Conservation (phyloP, 108 stramenopile species). For the Stephanodiscus triporus region DNA sequence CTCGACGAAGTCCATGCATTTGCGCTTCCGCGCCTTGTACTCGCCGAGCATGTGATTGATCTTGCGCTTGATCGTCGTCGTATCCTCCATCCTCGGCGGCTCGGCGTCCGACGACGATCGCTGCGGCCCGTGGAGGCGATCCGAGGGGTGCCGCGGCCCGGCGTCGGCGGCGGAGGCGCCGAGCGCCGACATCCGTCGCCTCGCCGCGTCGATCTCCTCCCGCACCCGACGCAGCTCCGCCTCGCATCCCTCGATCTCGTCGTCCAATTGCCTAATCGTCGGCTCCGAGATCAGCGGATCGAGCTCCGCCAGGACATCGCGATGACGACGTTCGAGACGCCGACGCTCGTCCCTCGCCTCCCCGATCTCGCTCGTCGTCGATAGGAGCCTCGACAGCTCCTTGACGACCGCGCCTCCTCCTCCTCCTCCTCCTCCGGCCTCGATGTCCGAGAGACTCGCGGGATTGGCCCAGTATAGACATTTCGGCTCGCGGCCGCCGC, state of each 20-base stretch:
- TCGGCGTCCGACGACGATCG: conserved; percentile 16
- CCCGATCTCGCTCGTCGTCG: conserved; percentile 49
- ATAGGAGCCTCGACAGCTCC: conserved; percentile 30
- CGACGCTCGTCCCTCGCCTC: conserved; percentile 28
- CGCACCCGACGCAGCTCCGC: conserved; percentile 43
- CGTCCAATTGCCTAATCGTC: conserved; percentile 64
- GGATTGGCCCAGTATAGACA: conserved; percentile 73
- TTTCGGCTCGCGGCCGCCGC: conserved; percentile 49
- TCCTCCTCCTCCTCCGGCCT: not conserved
- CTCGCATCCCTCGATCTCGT: conserved; percentile 20
- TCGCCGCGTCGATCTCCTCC: conserved; percentile 37
- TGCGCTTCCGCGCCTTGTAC: conserved; percentile 75
- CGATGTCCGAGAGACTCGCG: conserved; percentile 13
- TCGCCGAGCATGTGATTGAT: conserved; percentile 79
- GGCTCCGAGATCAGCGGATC: conserved; percentile 41
- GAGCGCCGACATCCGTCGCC: conserved; percentile 22
- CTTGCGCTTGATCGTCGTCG: conserved; percentile 53
- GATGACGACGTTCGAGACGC: conserved; percentile 31
- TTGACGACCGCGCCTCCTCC: conserved; percentile 26
- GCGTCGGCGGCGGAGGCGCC: not conserved
- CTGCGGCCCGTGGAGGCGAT: conserved; percentile 9
- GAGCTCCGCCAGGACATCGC: conserved; percentile 38
- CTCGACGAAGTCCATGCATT: conserved; percentile 86
- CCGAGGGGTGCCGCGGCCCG: too few relatives aligned
- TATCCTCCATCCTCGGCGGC: conserved; percentile 29